Evolutionary conservation across 108 stramenopile genomes (phyloP).

Genomic region (Fistulifera solaris): DNA sequence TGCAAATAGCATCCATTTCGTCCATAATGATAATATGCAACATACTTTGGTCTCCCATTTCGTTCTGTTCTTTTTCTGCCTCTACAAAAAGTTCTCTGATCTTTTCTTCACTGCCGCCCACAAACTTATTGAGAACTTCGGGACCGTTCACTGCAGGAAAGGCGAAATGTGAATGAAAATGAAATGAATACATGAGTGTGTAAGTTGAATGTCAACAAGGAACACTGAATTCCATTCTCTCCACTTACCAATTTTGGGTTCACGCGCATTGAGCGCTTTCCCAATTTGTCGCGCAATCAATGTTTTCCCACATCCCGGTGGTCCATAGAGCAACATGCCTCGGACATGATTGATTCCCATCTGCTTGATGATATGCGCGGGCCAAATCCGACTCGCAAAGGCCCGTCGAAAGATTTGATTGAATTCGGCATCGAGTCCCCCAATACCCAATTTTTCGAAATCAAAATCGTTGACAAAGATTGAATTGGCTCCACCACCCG

Average conservation of each 20-base stretch:
- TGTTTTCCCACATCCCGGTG: constrained; percentile 97
- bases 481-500: constrained; percentile 35
- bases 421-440: constrained; percentile 94
- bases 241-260: constrained; percentile 87
- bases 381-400: constrained; percentile 96
- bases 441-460: constrained; percentile 96
- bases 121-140: constrained; percentile 96
- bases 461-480: constrained; percentile 92
- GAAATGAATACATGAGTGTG: too few species aligned
- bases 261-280: constrained; percentile 92
- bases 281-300: constrained; percentile 98
- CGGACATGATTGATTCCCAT: constrained; percentile 98
- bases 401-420: constrained; percentile 97
- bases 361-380: constrained; percentile 87
- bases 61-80: constrained; percentile 86
- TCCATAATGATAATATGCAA: constrained; percentile 99
- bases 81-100: constrained; percentile 94
- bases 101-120: constrained; percentile 95
- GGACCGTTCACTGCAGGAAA: constrained; percentile 79
- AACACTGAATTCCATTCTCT: too few species aligned
- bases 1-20: constrained; percentile 99
- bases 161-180: too few species aligned
- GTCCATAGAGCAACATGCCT: constrained; percentile 95
- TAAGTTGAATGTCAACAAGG: too few species aligned
- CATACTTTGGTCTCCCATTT: constrained; percentile 89